Evolutionary conservation across 495 filamentous ascomycete species (phyloP).

Genomic region (Tuber melanosporum): DNA sequence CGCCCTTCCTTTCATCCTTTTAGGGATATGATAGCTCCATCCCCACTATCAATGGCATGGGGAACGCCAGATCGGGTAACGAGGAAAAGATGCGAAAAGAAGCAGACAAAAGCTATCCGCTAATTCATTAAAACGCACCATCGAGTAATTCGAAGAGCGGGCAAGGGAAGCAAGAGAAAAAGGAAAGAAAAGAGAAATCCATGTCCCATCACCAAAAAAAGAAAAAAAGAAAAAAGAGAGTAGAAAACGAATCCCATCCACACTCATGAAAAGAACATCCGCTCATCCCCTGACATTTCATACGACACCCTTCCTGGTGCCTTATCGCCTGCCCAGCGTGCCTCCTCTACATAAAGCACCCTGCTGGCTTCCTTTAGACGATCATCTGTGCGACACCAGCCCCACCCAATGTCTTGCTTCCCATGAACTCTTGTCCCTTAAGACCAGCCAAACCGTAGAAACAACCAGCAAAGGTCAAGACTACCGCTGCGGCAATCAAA

Average conservation of each 20-base stretch:
- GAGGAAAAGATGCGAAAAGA: background rate
- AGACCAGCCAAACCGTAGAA: conserved; percentile 82
- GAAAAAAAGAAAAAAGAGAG: conserved; percentile 13
- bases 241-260: conserved; percentile 19
- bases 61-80: background rate
- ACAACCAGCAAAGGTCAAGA: conserved; percentile 65
- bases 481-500: conserved; percentile 77
- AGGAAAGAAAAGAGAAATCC: conserved; percentile 16
- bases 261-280: conserved; percentile 9
- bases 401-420: conserved; percentile 94
- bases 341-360: conserved; percentile 6
- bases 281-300: conserved; percentile 2
- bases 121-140: conserved; percentile 33
- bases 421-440: conserved; percentile 88
- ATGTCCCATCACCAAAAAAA: conserved; percentile 26
- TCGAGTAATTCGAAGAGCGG: background rate
- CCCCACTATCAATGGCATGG: background rate
- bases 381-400: conserved; percentile 98
- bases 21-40: background rate
- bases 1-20: background rate
- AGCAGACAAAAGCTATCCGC: background rate
- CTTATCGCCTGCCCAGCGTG: background rate
- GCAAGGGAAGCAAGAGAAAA: conserved; percentile 3
- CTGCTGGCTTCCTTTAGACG: conserved; percentile 54
- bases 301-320: conserved; percentile 6